These are phyloP conservation scores for Solanum appendiculatum DNA, from an alignment of 257 asterid species.

Conservation along the genomic window DNA sequence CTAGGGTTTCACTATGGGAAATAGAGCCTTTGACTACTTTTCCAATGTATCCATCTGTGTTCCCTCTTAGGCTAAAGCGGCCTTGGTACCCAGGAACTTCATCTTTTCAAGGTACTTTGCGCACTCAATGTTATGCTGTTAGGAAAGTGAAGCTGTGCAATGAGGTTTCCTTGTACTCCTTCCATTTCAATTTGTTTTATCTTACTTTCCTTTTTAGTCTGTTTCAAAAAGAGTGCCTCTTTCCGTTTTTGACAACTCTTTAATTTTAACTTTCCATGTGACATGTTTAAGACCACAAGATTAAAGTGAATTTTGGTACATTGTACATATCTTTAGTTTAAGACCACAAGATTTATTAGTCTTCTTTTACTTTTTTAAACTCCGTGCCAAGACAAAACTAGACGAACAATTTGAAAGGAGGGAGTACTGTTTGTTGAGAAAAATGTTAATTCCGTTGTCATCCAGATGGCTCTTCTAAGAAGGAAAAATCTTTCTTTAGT, in stretches of 20 bases:
- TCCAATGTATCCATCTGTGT: constrained; percentile 92
- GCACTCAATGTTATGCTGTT: not conserved
- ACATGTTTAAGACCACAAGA: not conserved
- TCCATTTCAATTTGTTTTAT: not conserved
- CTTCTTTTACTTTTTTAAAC: not conserved
- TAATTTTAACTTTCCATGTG: not conserved
- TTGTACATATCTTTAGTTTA: not conserved
- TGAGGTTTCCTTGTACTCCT: not conserved
- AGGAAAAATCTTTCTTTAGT: not conserved
- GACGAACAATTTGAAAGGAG: not conserved
- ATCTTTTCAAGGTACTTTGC: constrained; percentile 67
- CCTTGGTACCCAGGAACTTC: constrained; percentile 99
- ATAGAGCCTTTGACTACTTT: constrained; percentile 95
- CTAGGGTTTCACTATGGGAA: constrained; percentile 94
- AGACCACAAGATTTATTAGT: not conserved
- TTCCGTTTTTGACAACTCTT: not conserved
- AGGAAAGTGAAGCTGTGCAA: not conserved
- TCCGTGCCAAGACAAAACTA: not conserved
- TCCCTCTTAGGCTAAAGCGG: constrained; percentile 87
- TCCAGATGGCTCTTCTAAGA: not conserved
- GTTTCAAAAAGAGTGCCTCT: not conserved
- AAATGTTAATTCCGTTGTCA: not conserved
- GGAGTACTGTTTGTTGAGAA: not conserved
- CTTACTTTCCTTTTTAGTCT: not conserved
- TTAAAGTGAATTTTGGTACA: not conserved